Base-by-base conservation (phyloP, 1,284 basidiomycete genomes). In the Malassezia psittaci region DNA sequence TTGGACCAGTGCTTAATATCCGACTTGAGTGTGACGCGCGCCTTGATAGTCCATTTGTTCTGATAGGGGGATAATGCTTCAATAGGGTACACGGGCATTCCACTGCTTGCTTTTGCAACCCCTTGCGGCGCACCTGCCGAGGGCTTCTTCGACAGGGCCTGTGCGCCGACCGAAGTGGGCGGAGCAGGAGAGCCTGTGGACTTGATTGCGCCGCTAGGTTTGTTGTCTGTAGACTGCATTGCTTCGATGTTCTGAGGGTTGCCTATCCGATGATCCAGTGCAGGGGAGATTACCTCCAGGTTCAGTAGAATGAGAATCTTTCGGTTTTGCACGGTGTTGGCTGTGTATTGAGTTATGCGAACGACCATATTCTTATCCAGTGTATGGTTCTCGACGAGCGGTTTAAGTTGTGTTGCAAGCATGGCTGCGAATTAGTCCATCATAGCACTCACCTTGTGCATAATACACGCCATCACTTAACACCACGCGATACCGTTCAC, bases 11-110 rank as follows among this genome's bases (percentile, higher is more conserved):
- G 83, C 69, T 83, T 86, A 69, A 98, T 83, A 0, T 96, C 93
- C 0, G 83, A 84, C 77, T 93, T 96, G 66, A 87, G 83, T 2
- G 84, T 88, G 44, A 96, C 89, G 48, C 90, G 85, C 21, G 90
- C 94, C 75, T 90, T 91, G 80, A 98, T 96, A 3, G 88, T 93
- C 93, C 72, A 81, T 77, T 90, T 91, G 78, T 94, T 96, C 76
- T 94, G 89, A 75, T 96, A 98, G 7, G 93, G 94, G 67, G 87
- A 93, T 47, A 98, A 81, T 5, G 86, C 87, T 71, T 96, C 91
- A 66, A 98, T 98, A 3, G 91, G 91, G 76, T 83, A 87, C 56
- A 84, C 80, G 63, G 79, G 68, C 58, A 67, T 63, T 29, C 68
- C 67, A 15, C 63, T 60, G 52, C 61, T 59, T 16, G 66, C 48